Percentiles rank a stretch among this genome's conserved stretches.
Evolutionary conservation across 1,139 yeast species (phyloP).

Genomic region (Scheffersomyces lignicola): DNA sequence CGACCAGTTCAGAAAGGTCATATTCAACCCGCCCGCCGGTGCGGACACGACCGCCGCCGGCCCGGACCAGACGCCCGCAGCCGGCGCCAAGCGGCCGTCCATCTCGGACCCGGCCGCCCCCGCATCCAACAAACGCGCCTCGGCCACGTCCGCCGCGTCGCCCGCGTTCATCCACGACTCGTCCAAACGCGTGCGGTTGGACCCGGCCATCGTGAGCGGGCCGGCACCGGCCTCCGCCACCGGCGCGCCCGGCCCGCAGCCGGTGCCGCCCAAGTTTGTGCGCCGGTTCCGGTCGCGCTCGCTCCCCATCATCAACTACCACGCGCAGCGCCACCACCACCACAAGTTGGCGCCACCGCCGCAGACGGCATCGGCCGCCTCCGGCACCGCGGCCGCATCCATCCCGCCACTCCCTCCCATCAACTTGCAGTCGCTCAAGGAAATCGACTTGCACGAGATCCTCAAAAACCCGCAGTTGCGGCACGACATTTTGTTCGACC

Average conservation of each 20-base stretch:
- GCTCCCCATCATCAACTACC: constrained; percentile 37
- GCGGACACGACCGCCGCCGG: constrained; percentile 8
- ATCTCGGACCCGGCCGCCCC: constrained; percentile 8
- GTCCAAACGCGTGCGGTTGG: constrained; percentile 14
- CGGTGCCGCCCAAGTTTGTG: constrained; percentile 38
- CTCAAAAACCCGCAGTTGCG: constrained; percentile 89
- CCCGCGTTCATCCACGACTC: constrained; percentile 8
- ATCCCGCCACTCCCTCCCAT: constrained; percentile 70
- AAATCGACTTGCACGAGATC: constrained; percentile 86
- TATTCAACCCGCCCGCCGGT: constrained; percentile 21
- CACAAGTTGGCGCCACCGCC: constrained; percentile 13
- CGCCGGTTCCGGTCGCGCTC: constrained; percentile 44
- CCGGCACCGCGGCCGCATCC: constrained; percentile 13
- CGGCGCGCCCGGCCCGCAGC: constrained; percentile 10
- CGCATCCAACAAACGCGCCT: constrained; percentile 13
- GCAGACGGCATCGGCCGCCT: constrained; percentile 20
- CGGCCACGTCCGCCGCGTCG: constrained; percentile 10
- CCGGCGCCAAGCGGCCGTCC: constrained; percentile 12
- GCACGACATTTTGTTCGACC: constrained; percentile 91
- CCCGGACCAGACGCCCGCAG: no score
- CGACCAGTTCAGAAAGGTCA: constrained; percentile 36
- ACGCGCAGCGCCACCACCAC: constrained; percentile 10
- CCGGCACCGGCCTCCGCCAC: constrained; percentile 6
- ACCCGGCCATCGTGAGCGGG: constrained; percentile 7
- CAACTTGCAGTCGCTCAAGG: constrained; percentile 77